A percentile compares a stretch with the other conserved stretches of the same genome.
phyloP scores from a whole-genome alignment of 1,284 basidiomycete species.

The Ceratobasidium sp. region DNA sequence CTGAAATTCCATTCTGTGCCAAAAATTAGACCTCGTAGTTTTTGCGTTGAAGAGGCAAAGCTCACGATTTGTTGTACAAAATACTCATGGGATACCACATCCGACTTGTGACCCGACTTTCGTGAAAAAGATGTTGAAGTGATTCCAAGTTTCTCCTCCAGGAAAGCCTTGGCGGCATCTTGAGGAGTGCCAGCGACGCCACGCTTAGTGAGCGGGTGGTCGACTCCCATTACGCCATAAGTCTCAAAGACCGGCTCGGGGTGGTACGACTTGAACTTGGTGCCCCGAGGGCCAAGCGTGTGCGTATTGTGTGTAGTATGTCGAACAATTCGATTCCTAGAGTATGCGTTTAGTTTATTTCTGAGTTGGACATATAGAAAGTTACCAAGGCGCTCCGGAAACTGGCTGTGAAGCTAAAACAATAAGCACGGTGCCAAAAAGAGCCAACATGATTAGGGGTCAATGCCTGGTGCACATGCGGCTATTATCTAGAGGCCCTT shows the following conservation, averaged over 20 bases:
- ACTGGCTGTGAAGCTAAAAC: background rate
- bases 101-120: conserved; percentile 55
- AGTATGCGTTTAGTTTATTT: background rate
- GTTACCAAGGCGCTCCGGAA: conserved; percentile 16
- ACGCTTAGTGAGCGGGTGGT: conserved; percentile 48
- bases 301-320: conserved; percentile 30
- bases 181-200: conserved; percentile 49
- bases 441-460: too few relatives aligned
- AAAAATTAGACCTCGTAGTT: background rate
- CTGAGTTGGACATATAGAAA: too few relatives aligned
- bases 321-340: background rate
- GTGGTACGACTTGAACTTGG: conserved; percentile 34
- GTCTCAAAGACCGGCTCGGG: conserved; percentile 20
- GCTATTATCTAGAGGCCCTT: too few relatives aligned
- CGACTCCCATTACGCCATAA: conserved; percentile 14
- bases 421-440: background rate
- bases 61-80: conserved; percentile 58
- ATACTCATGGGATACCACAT: conserved; percentile 55
- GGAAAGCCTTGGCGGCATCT: conserved; percentile 55
- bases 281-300: conserved; percentile 9
- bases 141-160: conserved; percentile 53
- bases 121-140: conserved; percentile 51
- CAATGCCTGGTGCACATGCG: too few relatives aligned
- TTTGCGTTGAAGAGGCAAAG: background rate
- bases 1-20: conserved; percentile 58